A percentile compares a stretch with the other conserved stretches of the same genome.
phyloP scores from a whole-genome alignment of 305 asterid species.

The Rubia occidens region DNA sequence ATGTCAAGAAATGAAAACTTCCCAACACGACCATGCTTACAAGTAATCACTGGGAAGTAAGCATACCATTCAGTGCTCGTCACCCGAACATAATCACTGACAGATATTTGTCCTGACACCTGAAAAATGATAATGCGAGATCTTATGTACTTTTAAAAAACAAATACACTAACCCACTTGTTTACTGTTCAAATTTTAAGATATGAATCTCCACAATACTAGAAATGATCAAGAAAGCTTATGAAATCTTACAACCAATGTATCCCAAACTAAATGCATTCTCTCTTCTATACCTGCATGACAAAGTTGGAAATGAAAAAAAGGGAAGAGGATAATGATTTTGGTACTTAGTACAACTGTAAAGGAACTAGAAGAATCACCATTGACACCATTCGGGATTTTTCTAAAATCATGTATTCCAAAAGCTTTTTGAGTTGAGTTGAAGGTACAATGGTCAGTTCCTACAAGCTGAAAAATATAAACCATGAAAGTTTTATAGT shows the following conservation, averaged over 20 bases:
- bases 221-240: not conserved
- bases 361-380: constrained; percentile 25
- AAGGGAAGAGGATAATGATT: not conserved
- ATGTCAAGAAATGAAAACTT: not conserved
- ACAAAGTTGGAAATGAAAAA: constrained; percentile 11
- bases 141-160: not conserved
- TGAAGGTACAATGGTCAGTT: constrained; percentile 95
- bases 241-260: constrained; percentile 75
- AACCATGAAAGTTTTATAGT: constrained; percentile 13
- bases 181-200: not conserved
- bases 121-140: constrained; percentile 13
- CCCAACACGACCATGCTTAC: not conserved
- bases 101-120: constrained; percentile 72
- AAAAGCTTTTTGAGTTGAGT: constrained; percentile 71
- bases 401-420: constrained; percentile 87
- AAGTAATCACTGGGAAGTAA: not conserved
- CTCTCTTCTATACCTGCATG: constrained; percentile 82
- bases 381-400: constrained; percentile 99
- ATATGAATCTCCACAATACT: not conserved
- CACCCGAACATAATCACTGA: constrained; percentile 64
- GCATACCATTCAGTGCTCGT: constrained; percentile 89
- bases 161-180: not conserved
- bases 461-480: constrained; percentile 74
- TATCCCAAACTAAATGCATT: constrained; percentile 94
- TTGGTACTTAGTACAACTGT: not conserved